Evolutionary conservation across 768 basidiomycete genomes (phyloP).

Genomic region (Saitozyma podzolica): DNA sequence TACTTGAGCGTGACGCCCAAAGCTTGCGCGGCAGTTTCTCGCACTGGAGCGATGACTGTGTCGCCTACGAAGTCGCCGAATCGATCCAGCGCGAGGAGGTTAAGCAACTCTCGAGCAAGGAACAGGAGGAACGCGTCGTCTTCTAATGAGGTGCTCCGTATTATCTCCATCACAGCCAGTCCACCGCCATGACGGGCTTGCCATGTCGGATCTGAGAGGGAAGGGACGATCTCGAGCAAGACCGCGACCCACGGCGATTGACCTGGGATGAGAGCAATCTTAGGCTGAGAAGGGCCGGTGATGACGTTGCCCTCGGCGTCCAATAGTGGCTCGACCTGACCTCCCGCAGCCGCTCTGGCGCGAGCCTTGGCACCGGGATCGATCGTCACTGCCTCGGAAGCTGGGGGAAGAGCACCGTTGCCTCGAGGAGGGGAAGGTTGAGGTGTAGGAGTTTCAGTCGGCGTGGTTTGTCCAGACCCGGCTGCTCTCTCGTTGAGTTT

Average conservation of each 20-base stretch:
- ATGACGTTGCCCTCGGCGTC: constrained; percentile 40
- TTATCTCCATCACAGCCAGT: constrained; percentile 81
- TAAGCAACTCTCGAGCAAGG: constrained; percentile 78
- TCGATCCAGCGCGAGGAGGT: constrained; percentile 90
- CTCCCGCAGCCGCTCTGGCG: constrained; percentile 36
- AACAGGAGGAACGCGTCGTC: constrained; percentile 43
- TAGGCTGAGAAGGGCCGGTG: constrained; percentile 6
- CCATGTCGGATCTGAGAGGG: constrained; percentile 80
- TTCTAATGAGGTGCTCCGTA: constrained; percentile 51
- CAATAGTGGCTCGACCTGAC: constrained; percentile 38
- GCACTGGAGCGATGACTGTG: constrained; percentile 93
- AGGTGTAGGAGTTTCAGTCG: constrained; percentile 21
- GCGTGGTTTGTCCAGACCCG: constrained; percentile 14
- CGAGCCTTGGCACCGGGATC: constrained; percentile 54
- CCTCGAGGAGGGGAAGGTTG: constrained; percentile 9
- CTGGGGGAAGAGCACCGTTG: constrained; percentile 5
- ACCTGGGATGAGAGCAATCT: constrained; percentile 16
- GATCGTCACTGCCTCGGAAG: constrained; percentile 37
- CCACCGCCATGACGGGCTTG: constrained; percentile 92
- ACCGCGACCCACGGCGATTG: constrained; percentile 59
- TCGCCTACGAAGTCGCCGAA: constrained; percentile 98
- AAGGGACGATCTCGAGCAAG: constrained; percentile 73
- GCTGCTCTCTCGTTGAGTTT: constrained; percentile 28
- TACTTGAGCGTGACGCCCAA: constrained; percentile 83
- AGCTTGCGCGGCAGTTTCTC: constrained; percentile 93